phyloP scores from a whole-genome alignment of 225 moss, liverwort and hornwort genomes.

The Pseudoscleropodium purum region DNA sequence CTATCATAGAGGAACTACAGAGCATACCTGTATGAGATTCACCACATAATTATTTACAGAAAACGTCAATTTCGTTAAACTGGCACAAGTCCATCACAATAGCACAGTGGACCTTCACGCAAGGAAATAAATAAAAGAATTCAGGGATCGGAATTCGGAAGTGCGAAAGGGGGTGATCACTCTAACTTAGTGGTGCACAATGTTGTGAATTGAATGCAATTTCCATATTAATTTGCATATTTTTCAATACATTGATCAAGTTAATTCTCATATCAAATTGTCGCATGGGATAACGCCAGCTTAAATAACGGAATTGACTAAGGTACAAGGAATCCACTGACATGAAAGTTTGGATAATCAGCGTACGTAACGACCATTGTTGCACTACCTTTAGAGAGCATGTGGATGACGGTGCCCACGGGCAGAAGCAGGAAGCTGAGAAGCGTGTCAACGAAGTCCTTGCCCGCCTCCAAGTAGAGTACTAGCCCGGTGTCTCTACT shows the following conservation, averaged over 20 bases:
- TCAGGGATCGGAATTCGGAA: background rate
- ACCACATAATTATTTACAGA: background rate
- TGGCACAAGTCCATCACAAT: background rate
- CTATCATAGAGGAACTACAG: background rate
- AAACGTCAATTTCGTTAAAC: background rate
- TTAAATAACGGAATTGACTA: background rate
- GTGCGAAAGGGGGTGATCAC: background rate
- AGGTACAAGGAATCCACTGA: background rate
- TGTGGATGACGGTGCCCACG: background rate
- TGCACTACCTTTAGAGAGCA: background rate
- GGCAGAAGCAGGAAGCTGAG: background rate
- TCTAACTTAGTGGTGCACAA: background rate
- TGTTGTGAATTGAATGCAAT: background rate
- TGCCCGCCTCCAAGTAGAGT: background rate
- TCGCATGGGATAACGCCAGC: background rate
- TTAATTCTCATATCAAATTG: background rate
- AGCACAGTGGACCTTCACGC: background rate
- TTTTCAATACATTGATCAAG: background rate
- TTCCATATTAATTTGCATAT: background rate
- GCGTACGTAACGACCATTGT: background rate
- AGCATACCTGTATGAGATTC: background rate
- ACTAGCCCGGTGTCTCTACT: background rate
- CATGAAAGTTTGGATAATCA: background rate
- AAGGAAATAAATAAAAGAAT: background rate
- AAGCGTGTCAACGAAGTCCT: background rate